Conservation (phyloP, 352 stramenopile genomes). For the Phytophthora meadii region DNA sequence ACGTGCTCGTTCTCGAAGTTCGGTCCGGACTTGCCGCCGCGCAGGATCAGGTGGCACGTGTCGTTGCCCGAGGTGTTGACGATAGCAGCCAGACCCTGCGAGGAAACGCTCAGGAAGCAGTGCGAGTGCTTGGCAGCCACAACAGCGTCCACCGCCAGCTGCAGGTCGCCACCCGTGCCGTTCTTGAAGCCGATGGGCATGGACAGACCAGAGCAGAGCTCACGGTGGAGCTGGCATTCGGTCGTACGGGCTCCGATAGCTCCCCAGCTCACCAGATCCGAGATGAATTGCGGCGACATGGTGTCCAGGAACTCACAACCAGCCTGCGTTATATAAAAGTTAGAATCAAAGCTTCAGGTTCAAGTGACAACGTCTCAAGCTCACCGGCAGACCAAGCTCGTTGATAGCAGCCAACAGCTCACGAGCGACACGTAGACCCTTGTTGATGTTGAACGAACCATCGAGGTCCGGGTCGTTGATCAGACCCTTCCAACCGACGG, state of each 20-base stretch:
- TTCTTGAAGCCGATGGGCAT: conserved; percentile 95
- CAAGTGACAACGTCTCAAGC: background rate
- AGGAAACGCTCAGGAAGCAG: conserved; percentile 90
- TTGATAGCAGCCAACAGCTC: conserved; percentile 89
- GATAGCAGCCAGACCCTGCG: conserved; percentile 87
- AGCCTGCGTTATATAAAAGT: conserved; percentile 28
- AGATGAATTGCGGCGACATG: conserved; percentile 92
- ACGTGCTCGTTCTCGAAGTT: conserved; percentile 90
- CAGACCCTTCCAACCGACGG: conserved; percentile 90
- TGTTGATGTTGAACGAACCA: conserved; percentile 93
- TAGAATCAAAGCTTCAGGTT: background rate
- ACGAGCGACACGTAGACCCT: conserved; percentile 83
- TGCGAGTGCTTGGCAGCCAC: conserved; percentile 85
- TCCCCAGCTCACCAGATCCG: conserved; percentile 89
- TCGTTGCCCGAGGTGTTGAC: conserved; percentile 90
- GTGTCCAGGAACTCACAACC: conserved; percentile 92
- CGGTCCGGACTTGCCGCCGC: conserved; percentile 84
- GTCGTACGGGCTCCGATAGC: conserved; percentile 92
- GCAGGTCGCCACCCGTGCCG: conserved; percentile 85
- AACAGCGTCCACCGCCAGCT: conserved; percentile 88
- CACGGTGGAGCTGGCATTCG: conserved; percentile 90
- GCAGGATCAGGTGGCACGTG: conserved; percentile 89
- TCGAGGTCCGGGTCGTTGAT: conserved; percentile 93
- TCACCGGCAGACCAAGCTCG: conserved; percentile 76
- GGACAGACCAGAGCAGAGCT: conserved; percentile 89